Base-by-base conservation (phyloP, 202 grass and related monocot species). In the Elaeis oleifera region DNA sequence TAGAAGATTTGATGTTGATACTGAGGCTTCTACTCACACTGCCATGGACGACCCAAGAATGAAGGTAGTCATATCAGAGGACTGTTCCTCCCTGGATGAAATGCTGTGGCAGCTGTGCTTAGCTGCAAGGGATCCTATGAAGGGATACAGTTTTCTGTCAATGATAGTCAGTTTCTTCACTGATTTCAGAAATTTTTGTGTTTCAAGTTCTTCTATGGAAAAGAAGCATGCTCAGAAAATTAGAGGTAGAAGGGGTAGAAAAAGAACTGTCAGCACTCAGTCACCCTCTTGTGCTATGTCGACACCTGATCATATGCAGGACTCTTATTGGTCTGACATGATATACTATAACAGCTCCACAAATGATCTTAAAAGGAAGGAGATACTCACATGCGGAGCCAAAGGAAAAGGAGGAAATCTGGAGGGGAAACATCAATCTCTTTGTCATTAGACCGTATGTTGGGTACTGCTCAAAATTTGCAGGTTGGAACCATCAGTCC, bases 1-100 rank as follows among this genome's bases (percentile, higher is more conserved):
- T 50, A 71, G 79, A 29, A 83, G 80, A 79, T 97, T 92, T 83
- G 92, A 97, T 75, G 73, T 82, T 61, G 83, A 80, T 75, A 80
- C 90, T 79, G 88, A 92, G 70, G 74, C 54, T 60, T 67, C 27
- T 58, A 54, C 53, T 36, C 69, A 82, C 74, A 53, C 71, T 72
- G 75, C 58, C 21, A 65, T 83, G 74, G 74, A 84, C n/a, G 92
- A 78, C 24, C 74, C 74, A 15, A 84, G 72, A 56, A 86, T 76
- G 71, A 91, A 76, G 70, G 76, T 84, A 65, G 78, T 77, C 28
- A 51, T 86, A 64, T 63, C 79, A 59, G 85, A 75, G 39, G 76
- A 92, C 66, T 79, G 79, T 48, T 73, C 67, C 71, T 74, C 81
- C 19, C 81, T 84, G 54, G 76, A 80, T 56, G 88, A 89, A 59